These are phyloP conservation scores for Coix lacrymajobi DNA, from an alignment of 176 grass and related monocot species.

Conservation along the genomic window DNA sequence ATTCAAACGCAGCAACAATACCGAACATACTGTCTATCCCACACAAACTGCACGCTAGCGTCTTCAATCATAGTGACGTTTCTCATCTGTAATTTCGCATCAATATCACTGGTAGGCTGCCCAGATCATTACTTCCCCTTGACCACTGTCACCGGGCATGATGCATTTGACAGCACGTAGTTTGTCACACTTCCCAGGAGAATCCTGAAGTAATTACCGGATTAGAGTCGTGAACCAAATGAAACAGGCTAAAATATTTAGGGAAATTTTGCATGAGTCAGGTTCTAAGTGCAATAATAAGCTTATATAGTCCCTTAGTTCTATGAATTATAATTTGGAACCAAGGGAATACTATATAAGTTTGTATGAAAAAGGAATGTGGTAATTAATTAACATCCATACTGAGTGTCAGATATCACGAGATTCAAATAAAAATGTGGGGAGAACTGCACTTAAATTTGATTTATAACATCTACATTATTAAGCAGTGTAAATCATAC, in stretches of 20 bases:
- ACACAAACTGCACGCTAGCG: background rate
- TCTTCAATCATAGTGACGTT: background rate
- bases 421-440: background rate
- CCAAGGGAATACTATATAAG: background rate
- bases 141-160: conserved; percentile 78
- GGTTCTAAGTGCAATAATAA: background rate
- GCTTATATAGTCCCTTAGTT: too few species aligned
- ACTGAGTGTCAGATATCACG: background rate
- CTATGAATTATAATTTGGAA: too few species aligned
- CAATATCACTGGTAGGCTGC: background rate
- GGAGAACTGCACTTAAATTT: background rate
- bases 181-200: conserved; percentile 82
- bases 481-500: background rate
- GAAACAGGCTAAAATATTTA: background rate
- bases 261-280: background rate
- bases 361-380: background rate
- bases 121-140: conserved; percentile 34
- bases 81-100: too few species aligned
- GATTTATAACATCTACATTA: background rate
- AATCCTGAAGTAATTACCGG: conserved; percentile 42
- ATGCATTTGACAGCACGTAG: conserved; percentile 69
- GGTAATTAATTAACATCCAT: background rate
- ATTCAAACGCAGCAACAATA: background rate
- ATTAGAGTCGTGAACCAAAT: background rate
- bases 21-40: background rate